Evolutionary conservation across 1,139 yeast species (phyloP), one percentile per base, ranked within the genome.

Genomic region (Lodderomyces jiufengensis): DNA sequence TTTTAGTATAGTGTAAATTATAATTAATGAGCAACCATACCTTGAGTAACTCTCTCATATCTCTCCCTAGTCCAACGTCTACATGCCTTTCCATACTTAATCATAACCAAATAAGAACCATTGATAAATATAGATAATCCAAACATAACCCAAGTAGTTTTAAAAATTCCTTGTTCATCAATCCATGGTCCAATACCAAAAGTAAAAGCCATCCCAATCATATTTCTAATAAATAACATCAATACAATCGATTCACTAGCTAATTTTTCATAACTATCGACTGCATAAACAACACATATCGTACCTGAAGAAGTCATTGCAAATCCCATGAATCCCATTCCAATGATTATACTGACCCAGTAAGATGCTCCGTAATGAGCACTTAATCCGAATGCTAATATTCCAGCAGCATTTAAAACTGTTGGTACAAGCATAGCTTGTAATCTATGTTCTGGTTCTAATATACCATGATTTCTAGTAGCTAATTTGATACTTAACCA

Each of bases 281-380:
- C 66, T 4, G 77, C 66, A 47, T 78, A 79, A 1, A 81, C 70
- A 50, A 78, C 63, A 36, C 72, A 61, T 37, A 78, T 60, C 4
- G 78, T 76, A 25, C 83, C 83, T 6, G 76, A 67, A 20, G 79
- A 63, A 33, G 73, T 67, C 70, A 74, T 73, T 30, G 80, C 73
- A 49, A 78, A 75, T 0, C 82, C 84, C 46, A 79, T 65, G 33
- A 71, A 54, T 26, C 54, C 76, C 50, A 75, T 66, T 3, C 82
- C 82, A 36, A 78, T 43, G 4, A 77, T 65, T 5, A 74, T 74
- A 0, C 74, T 59, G 12, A 76, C 63, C 27, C 77, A 63, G 84
- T 84, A 78, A 36, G 61, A 62, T 5, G 52, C 52, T 6, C 52
- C 57, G 33, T 56, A 45, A 13, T 48, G 48, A 3, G 65, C 44